These are phyloP conservation scores for Wickerhamia fluorescens DNA, from an alignment of 805 yeast species.

Conservation along the genomic window DNA sequence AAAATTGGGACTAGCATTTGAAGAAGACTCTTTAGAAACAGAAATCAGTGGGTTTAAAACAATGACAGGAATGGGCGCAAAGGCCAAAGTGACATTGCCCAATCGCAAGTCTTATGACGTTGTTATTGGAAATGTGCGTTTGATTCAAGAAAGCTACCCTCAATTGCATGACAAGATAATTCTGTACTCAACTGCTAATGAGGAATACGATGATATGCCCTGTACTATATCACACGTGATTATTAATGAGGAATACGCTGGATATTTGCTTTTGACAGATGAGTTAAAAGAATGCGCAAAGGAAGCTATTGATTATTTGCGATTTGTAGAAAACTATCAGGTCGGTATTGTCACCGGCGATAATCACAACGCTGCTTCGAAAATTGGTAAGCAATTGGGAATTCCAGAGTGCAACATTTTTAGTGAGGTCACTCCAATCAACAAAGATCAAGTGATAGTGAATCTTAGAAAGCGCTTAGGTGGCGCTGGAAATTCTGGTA, in stretches of 20 bases:
- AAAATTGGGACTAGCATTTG: constrained; percentile 20
- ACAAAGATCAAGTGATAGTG: constrained; percentile 62
- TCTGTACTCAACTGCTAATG: constrained; percentile 3
- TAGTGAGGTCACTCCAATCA: constrained; percentile 71
- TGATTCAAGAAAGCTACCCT: constrained; percentile 23
- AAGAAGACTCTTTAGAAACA: constrained; percentile 25
- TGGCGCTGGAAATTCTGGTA: constrained; percentile 26
- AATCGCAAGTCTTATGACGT: constrained; percentile 22
- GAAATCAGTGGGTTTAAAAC: constrained; percentile 28
- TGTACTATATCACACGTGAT: constrained; percentile 51
- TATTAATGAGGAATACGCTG: constrained; percentile 52
- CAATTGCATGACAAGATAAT: constrained; percentile 8
- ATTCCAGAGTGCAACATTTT: constrained; percentile 58
- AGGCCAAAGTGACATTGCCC: constrained; percentile 29
- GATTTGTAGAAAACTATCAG: constrained; percentile 40
- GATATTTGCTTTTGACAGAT: constrained; percentile 65
- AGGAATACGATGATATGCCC: constrained; percentile 12
- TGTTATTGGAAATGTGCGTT: constrained; percentile 46
- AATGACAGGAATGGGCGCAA: constrained; percentile 41
- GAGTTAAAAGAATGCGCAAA: constrained; percentile 58
- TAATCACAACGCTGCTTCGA: constrained; percentile 50
- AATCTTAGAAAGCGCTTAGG: constrained; percentile 44
- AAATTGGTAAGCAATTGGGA: constrained; percentile 61
- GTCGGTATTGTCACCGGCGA: constrained; percentile 94
- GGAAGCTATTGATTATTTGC: constrained; percentile 51